These are phyloP conservation scores for Primulina tabacum DNA, from an alignment of 257 asterid species.

Conservation along the genomic window DNA sequence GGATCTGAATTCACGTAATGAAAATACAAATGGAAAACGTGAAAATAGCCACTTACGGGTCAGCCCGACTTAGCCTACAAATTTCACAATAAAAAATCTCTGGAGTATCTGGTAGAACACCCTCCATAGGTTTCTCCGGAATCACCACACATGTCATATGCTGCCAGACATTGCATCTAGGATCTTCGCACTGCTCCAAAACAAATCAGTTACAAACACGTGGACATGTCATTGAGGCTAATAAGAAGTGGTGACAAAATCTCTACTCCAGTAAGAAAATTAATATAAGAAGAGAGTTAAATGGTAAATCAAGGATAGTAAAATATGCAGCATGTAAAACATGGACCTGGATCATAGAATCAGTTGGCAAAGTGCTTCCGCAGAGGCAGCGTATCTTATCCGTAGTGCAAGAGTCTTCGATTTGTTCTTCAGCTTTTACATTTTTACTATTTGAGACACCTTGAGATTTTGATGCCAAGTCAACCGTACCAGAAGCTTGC, in stretches of 20 bases:
- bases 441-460: slow-evolving; percentile 59
- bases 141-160: slow-evolving; percentile 86
- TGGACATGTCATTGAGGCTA: slow-evolving; percentile 12
- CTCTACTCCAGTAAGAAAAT: slow-evolving; percentile 20
- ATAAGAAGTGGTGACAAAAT: slow-evolving; percentile 9
- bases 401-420: slow-evolving; percentile 53
- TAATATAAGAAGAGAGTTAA: slow-evolving; percentile 12
- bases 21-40: slow-evolving; percentile 15
- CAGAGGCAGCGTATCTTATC: slow-evolving; percentile 87
- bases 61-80: slow-evolving; percentile 88
- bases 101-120: slow-evolving; percentile 60
- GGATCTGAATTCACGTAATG: background rate
- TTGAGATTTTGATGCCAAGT: slow-evolving; percentile 72
- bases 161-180: slow-evolving; percentile 86
- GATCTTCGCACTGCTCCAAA: slow-evolving; percentile 86
- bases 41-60: slow-evolving; percentile 74
- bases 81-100: slow-evolving; percentile 83
- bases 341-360: slow-evolving; percentile 76
- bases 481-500: slow-evolving; percentile 83
- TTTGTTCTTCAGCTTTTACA: slow-evolving; percentile 57
- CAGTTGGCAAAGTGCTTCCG: slow-evolving; percentile 67
- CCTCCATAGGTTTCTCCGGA: slow-evolving; percentile 81
- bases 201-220: slow-evolving; percentile 17
- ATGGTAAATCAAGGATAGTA: slow-evolving; percentile 17
- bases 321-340: slow-evolving; percentile 19